Base-by-base conservation (phyloP, 306 rosid species). In the Styphnolobium japonicum region DNA sequence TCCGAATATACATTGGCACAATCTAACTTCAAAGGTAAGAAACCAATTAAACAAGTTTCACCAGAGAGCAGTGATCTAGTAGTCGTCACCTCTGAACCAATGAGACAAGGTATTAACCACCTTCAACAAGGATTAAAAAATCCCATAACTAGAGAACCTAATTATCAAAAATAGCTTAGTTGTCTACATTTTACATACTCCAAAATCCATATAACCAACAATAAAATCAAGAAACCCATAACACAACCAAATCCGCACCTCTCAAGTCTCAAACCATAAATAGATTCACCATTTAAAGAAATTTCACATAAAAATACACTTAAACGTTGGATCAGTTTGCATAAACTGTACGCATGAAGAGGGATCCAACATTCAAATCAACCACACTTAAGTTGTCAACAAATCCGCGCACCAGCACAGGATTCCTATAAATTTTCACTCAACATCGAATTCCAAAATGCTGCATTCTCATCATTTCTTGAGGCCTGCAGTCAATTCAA, bases 281-380 rank as follows among this genome's bases (percentile, higher is more conserved):
- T 36, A 67, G 46, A 75, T 33, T 29, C 71, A 55, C 36, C 33
- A 58, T 15, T 4, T 1, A 4, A 70, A 19, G 0, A 48, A 81
- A 36, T 56, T 36, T 7, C 31, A 57, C 16, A 70, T 9, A 29
- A 61, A 60, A 81, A 2, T 60, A 67, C 51, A 25, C 49, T 43
- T 5, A 67, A 51, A 74, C 52, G 10, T 15, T 21, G 25, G 66
- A 77, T 78, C 83, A 73, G 42, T 70, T 36, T 3, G 36, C 31
- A 70, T n/a, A 69, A 81, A 78, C 53, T 11, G 15, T 56, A 45
- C 36, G 8, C 43, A 52, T 14, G 27, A 60, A 40, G 27, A 60
- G 31, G 31, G 75, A 76, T 58, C 73, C 81, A 48, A 56, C 64
- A 74, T 72, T 52, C 73, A 72, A 88, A 80, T 80, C 71, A 81